Percentiles rank a stretch among this genome's conserved stretches.
Conservation (phyloP, 1,139 yeast genomes). For the Zhuliangozyma parablackwelliae region DNA sequence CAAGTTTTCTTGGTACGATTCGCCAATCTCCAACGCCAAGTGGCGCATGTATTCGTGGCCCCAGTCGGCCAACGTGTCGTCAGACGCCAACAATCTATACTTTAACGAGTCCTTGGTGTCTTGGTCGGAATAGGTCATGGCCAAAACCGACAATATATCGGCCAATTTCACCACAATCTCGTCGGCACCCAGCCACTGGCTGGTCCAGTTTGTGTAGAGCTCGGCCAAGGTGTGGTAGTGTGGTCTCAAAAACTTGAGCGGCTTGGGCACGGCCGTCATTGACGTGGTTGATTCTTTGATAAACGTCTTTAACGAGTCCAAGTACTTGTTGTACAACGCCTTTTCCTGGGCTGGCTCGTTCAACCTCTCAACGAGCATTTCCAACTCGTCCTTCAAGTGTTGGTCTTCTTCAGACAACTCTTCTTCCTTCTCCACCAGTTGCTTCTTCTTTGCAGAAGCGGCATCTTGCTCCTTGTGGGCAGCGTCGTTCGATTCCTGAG, state of each 20-base stretch:
- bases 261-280: constrained; percentile 99
- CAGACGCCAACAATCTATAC: constrained; percentile 65
- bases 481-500: constrained; percentile 16
- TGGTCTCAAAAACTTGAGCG: constrained; percentile 90
- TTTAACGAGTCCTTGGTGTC: constrained; percentile 77
- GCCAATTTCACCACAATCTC: constrained; percentile 42
- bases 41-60: constrained; percentile 98
- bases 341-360: constrained; percentile 38
- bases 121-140: constrained; percentile 90
- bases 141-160: constrained; percentile 86
- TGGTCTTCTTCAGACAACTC: constrained; percentile 93
- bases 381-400: constrained; percentile 82
- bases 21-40: constrained; percentile 91
- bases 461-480: constrained; percentile 11
- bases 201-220: constrained; percentile 65
- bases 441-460: constrained; percentile 7
- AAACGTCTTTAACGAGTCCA: constrained; percentile 66
- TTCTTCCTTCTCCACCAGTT: constrained; percentile 46
- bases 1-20: constrained; percentile 64
- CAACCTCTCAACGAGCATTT: constrained; percentile 77
- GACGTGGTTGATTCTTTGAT: constrained; percentile 94
- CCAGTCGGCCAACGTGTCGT: constrained; percentile 75
- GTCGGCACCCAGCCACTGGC: constrained; percentile 49
- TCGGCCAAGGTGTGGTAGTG: constrained; percentile 65
- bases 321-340: constrained; percentile 52